These are phyloP conservation scores for Bocquillonia castaneifolia DNA, from an alignment of 441 rosid species.

Conservation along the genomic window DNA sequence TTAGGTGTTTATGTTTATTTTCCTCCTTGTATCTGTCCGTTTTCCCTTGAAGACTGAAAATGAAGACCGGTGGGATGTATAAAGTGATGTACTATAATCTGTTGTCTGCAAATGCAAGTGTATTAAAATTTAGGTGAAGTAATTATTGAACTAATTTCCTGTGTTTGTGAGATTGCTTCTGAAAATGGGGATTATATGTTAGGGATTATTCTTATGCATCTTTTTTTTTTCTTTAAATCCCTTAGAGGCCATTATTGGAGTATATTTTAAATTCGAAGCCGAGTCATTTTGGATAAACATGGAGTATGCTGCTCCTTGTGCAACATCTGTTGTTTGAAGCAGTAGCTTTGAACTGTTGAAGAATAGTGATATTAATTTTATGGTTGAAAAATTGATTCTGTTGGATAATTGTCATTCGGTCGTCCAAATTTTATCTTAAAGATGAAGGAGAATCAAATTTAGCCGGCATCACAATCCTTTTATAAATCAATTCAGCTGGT, in stretches of 20 bases:
- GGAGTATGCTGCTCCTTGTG: neutral
- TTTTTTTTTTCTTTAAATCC: neutral
- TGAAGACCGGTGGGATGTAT: neutral
- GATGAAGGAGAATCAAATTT: neutral
- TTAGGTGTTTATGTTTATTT: neutral
- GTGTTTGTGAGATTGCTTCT: neutral
- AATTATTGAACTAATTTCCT: neutral
- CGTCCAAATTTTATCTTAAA: neutral
- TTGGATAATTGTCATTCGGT: too few relatives aligned
- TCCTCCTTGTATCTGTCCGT: neutral
- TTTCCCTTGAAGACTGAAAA: neutral
- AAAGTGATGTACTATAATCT: neutral
- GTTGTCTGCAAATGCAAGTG: neutral
- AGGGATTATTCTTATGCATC: neutral
- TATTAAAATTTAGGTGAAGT: neutral
- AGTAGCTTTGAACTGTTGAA: neutral
- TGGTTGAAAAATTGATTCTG: neutral
- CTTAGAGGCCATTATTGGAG: neutral
- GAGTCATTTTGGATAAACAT: neutral
- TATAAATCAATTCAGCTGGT: neutral
- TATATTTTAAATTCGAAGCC: neutral
- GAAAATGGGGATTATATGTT: neutral
- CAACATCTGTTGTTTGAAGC: neutral
- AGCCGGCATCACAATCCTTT: neutral
- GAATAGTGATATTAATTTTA: neutral